These are phyloP conservation scores for Termitomyces bulborhizus DNA, from an alignment of 768 basidiomycete species.

Conservation along the genomic window DNA sequence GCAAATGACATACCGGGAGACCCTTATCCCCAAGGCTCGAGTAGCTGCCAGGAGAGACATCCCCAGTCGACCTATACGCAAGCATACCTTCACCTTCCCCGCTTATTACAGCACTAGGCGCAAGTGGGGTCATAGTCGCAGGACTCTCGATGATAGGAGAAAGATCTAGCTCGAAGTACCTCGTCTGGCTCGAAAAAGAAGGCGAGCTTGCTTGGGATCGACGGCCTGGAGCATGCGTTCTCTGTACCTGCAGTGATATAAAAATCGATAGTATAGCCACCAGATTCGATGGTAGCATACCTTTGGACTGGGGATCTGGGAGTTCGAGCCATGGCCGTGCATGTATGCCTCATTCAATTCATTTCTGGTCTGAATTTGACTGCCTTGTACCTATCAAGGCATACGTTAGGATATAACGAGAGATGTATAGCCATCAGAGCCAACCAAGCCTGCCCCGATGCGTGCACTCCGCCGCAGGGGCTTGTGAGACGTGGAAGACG, in stretches of 20 bases:
- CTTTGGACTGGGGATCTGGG: neutral
- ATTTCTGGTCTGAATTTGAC: neutral
- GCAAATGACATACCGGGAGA: slow-evolving; percentile 3
- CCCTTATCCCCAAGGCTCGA: slow-evolving; percentile 1
- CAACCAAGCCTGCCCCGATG: neutral
- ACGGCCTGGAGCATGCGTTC: neutral
- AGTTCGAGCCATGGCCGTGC: no score
- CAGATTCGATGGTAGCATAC: neutral
- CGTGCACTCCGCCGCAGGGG: neutral
- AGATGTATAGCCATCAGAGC: neutral
- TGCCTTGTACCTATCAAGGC: neutral
- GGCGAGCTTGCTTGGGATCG: neutral
- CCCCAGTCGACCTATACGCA: neutral
- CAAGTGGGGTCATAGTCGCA: neutral
- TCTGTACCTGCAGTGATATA: neutral
- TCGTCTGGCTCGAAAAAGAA: slow-evolving; percentile 8
- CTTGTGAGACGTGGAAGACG: neutral
- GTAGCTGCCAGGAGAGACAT: neutral
- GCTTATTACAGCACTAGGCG: slow-evolving; percentile 5
- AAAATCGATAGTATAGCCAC: neutral
- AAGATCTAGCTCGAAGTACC: slow-evolving; percentile 11
- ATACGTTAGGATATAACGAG: neutral
- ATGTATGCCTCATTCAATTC: neutral
- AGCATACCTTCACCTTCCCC: neutral
- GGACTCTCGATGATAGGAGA: slow-evolving; percentile 13